These are phyloP conservation scores for Chrysosporium queenslandicum DNA, from an alignment of 2,329 filamentous ascomycete species.

Conservation along the genomic window DNA sequence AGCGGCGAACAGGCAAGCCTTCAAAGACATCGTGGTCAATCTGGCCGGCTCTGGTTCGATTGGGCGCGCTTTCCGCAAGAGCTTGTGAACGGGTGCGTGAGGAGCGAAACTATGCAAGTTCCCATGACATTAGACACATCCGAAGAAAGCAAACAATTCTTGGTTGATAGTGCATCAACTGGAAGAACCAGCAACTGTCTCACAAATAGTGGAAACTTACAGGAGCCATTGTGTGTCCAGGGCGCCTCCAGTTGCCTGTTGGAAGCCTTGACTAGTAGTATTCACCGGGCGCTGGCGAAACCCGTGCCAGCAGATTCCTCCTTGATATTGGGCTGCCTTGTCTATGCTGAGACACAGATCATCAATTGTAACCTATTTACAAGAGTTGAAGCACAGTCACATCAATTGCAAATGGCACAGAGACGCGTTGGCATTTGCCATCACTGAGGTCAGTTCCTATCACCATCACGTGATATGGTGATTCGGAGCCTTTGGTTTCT, in stretches of 20 bases:
- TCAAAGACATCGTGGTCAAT: slow-evolving; percentile 57
- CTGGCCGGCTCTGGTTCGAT: slow-evolving; percentile 38
- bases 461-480: background rate
- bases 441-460: too few relatives aligned
- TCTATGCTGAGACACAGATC: too few relatives aligned
- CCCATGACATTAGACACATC: background rate
- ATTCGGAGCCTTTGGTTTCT: background rate
- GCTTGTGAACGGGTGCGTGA: slow-evolving; percentile 44
- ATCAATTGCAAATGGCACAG: too few relatives aligned
- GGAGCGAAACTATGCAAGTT: slow-evolving; percentile 41
- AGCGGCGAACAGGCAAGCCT: slow-evolving; percentile 83
- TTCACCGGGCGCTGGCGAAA: too few relatives aligned
- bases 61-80: slow-evolving; percentile 40
- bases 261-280: too few relatives aligned
- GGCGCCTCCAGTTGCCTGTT: background rate
- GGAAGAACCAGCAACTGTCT: background rate
- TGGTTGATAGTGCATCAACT: background rate
- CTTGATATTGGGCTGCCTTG: too few relatives aligned
- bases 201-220: background rate
- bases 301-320: background rate
- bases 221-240: background rate
- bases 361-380: too few relatives aligned
- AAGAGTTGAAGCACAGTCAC: too few relatives aligned
- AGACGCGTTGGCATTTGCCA: too few relatives aligned
- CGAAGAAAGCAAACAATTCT: background rate